A percentile compares a stretch with the other conserved stretches of the same genome.
phyloP scores from a whole-genome alignment of 352 stramenopile species.

The Phytophthora rubi region DNA sequence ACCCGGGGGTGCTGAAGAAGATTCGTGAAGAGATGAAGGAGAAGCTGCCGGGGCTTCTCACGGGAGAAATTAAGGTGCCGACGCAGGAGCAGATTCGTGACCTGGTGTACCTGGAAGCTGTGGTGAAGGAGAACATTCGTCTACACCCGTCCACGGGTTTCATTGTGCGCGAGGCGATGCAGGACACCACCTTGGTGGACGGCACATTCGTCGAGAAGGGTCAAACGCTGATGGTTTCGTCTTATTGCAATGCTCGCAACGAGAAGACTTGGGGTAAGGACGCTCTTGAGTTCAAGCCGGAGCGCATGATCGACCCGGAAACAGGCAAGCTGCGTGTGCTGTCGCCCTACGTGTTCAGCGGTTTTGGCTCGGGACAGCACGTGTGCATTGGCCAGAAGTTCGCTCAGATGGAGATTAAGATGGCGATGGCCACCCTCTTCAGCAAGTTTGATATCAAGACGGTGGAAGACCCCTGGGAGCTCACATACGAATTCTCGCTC shows the following conservation, averaged over 20 bases:
- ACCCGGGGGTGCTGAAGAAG: conserved; percentile 50
- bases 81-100: conserved; percentile 43
- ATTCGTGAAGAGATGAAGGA: conserved; percentile 52
- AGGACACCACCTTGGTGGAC: conserved; percentile 28
- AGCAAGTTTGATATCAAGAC: conserved; percentile 48
- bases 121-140: conserved; percentile 60
- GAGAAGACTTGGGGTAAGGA: conserved; percentile 49
- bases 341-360: conserved; percentile 25
- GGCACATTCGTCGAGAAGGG: conserved; percentile 20
- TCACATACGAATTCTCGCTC: conserved; percentile 52
- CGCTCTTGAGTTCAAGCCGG: conserved; percentile 49
- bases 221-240: conserved; percentile 16
- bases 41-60: conserved; percentile 32
- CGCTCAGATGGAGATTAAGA: conserved; percentile 60
- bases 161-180: conserved; percentile 42
- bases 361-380: conserved; percentile 51
- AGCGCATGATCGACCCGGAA: conserved; percentile 52
- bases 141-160: conserved; percentile 59
- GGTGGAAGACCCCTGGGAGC: conserved; percentile 37
- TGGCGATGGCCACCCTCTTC: conserved; percentile 51
- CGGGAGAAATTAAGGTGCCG: conserved; percentile 22
- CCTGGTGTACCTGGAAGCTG: conserved; percentile 58
- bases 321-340: conserved; percentile 33
- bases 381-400: conserved; percentile 58
- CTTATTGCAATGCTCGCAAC: conserved; percentile 25